Evolutionary conservation across 2,329 filamentous ascomycete species (phyloP).

Genomic region (Beauveria sp.): DNA sequence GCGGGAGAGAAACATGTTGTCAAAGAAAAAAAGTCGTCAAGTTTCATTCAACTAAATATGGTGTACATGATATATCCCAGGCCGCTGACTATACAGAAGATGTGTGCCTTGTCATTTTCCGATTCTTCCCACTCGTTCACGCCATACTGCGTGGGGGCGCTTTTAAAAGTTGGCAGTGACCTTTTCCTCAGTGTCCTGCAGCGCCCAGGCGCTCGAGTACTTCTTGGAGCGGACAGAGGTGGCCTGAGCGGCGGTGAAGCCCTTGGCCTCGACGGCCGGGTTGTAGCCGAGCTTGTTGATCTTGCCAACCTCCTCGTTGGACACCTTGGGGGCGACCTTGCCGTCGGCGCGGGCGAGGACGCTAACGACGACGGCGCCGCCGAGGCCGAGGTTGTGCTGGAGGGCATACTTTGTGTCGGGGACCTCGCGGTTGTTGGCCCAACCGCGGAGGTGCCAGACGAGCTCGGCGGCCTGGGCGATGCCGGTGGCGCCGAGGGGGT

Average conservation of each 20-base stretch:
- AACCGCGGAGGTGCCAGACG: conserved; percentile 90
- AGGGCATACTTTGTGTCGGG: conserved; percentile 63
- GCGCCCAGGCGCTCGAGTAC: conserved; percentile 61
- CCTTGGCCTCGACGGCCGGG: conserved; percentile 80
- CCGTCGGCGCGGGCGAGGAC: conserved; percentile 84
- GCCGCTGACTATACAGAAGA: conserved; percentile 9
- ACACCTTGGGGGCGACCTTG: conserved; percentile 50
- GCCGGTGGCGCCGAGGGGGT: conserved; percentile 90
- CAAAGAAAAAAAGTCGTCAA: not conserved
- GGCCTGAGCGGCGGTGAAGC: conserved; percentile 74
- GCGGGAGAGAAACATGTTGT: not conserved
- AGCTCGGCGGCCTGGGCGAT: conserved; percentile 92
- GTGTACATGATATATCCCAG: conserved; percentile 10
- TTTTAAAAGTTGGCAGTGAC: conserved; percentile 30
- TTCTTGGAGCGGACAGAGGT: conserved; percentile 62
- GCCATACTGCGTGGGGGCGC: not conserved
- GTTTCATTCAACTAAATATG: conserved; percentile 8
- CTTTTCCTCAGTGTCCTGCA: conserved; percentile 53
- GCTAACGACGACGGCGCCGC: conserved; percentile 83
- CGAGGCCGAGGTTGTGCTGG: conserved; percentile 89
- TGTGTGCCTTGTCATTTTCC: not conserved
- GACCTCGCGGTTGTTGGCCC: conserved; percentile 83
- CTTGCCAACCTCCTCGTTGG: conserved; percentile 57
- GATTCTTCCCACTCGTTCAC: not conserved
- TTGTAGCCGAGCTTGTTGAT: conserved; percentile 76